Evolutionary conservation across 371 early-diverging fungal genomes (phyloP).

Genomic region (Batkoa obscura): DNA sequence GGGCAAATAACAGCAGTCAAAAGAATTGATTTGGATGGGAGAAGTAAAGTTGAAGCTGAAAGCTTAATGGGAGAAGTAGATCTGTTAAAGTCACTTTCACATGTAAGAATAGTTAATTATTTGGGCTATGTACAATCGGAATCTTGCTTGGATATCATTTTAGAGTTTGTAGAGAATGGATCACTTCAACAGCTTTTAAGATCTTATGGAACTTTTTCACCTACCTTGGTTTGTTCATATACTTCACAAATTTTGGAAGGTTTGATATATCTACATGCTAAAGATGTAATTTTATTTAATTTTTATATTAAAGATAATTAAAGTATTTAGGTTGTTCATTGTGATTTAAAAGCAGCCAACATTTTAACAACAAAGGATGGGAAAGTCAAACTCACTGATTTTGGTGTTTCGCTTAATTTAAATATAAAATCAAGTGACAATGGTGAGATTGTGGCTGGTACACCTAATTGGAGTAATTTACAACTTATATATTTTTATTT

Average conservation of each 20-base stretch:
- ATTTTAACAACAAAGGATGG: constrained; percentile 87
- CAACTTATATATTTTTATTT: background rate
- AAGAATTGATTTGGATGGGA: constrained; percentile 48
- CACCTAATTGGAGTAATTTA: constrained; percentile 81
- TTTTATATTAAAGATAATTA: background rate
- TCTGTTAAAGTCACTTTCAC: constrained; percentile 44
- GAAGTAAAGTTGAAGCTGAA: constrained; percentile 33
- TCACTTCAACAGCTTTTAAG: constrained; percentile 72
- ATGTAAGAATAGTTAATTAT: constrained; percentile 75
- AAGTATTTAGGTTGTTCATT: constrained; percentile 53
- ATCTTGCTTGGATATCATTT: constrained; percentile 54
- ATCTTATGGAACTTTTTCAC: constrained; percentile 84
- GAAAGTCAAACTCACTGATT: constrained; percentile 87
- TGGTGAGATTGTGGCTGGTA: constrained; percentile 57
- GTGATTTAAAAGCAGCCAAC: constrained; percentile 95
- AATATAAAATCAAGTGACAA: constrained; percentile 26
- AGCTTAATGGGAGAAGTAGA: constrained; percentile 48
- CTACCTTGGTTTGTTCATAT: constrained; percentile 79
- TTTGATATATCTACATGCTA: constrained; percentile 76
- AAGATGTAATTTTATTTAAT: constrained; percentile 24
- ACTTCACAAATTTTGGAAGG: constrained; percentile 77
- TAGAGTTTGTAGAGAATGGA: constrained; percentile 92
- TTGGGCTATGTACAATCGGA: constrained; percentile 58
- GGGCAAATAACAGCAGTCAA: constrained; percentile 82
- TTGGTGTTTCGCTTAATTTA: constrained; percentile 79